Percentiles rank a stretch among this genome's conserved stretches.
Conservation (phyloP, 331 rosid species). For the Pyracantha coccinea region DNA sequence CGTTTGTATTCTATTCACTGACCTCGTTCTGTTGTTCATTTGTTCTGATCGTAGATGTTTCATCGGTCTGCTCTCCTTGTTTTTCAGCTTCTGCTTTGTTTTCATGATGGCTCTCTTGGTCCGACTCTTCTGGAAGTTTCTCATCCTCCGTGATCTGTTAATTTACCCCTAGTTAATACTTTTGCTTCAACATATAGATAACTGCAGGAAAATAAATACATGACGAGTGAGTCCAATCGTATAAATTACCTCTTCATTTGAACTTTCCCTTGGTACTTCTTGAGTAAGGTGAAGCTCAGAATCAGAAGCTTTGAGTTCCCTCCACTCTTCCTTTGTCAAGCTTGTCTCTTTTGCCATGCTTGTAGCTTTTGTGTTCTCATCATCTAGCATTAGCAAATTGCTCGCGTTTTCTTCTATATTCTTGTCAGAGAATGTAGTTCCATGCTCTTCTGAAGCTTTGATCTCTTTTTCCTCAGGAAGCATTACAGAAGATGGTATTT, state of each 20-base stretch:
- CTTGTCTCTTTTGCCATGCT: background rate
- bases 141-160: constrained; percentile 21
- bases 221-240: background rate
- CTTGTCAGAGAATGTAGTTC: background rate
- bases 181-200: background rate
- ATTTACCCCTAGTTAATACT: background rate
- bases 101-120: constrained; percentile 8
- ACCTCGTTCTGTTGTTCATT: constrained; percentile 11
- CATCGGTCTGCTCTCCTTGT: constrained; percentile 6
- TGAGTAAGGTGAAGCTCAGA: background rate
- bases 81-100: background rate
- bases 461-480: background rate
- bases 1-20: background rate
- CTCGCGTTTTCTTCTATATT: background rate
- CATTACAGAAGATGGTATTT: background rate
- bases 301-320: constrained; percentile 3
- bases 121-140: constrained; percentile 1
- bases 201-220: background rate
- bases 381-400: background rate
- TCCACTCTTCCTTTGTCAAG: constrained; percentile 7
- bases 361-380: background rate
- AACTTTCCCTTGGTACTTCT: background rate
- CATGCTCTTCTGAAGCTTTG: background rate
- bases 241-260: background rate
- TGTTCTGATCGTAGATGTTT: background rate